These are phyloP conservation scores for Perilla frutescens DNA, from an alignment of 257 asterid species.

Conservation along the genomic window DNA sequence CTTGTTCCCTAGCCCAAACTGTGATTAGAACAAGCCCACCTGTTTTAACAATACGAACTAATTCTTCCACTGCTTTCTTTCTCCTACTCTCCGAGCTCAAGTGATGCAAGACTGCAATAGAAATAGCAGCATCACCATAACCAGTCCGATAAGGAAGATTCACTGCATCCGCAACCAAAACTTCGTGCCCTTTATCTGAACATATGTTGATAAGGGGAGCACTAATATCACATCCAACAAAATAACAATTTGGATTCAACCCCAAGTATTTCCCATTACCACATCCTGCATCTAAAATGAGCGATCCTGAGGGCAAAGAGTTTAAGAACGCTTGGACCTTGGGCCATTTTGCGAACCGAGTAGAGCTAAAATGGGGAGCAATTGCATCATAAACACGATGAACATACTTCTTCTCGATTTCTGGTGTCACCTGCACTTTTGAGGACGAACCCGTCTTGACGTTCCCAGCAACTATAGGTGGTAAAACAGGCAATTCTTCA, in stretches of 20 bases:
- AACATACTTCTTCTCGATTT: constrained; percentile 91
- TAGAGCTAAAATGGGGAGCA: constrained; percentile 99
- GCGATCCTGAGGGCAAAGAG: constrained; percentile 77
- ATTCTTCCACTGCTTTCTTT: constrained; percentile 85
- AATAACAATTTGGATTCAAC: constrained; percentile 66
- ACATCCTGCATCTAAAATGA: constrained; percentile 88
- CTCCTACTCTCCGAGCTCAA: constrained; percentile 88
- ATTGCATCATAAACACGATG: constrained; percentile 97
- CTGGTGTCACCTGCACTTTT: constrained; percentile 75
- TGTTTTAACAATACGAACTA: constrained; percentile 73
- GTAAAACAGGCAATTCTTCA: constrained; percentile 51
- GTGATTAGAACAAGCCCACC: constrained; percentile 87
- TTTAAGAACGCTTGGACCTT: constrained; percentile 83
- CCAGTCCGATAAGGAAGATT: constrained; percentile 86
- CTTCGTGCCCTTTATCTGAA: constrained; percentile 80
- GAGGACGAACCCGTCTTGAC: constrained; percentile 44
- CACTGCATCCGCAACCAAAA: constrained; percentile 93
- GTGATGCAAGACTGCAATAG: constrained; percentile 97
- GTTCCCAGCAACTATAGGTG: constrained; percentile 47
- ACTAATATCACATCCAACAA: constrained; percentile 90
- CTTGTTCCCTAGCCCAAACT: constrained; percentile 99
- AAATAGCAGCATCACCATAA: constrained; percentile 92
- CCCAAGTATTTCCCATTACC: constrained; percentile 97
- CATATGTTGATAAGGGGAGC: constrained; percentile 80
- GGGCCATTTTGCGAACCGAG: constrained; percentile 98